These are phyloP conservation scores for Rhodotorula sp. DNA, from an alignment of 1,284 basidiomycete species.

Conservation along the genomic window DNA sequence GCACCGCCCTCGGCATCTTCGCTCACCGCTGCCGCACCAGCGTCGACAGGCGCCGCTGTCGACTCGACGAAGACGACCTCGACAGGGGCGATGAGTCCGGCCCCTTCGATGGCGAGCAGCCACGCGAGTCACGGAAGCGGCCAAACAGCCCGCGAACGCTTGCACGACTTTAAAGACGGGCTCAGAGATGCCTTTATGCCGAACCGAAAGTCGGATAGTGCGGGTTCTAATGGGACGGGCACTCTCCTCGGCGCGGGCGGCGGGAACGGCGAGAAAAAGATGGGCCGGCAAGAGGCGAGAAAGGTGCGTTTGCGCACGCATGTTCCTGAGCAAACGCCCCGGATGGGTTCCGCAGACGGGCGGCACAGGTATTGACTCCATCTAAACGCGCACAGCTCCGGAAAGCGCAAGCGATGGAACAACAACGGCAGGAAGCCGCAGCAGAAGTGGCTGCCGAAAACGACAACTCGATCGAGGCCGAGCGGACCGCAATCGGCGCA, in stretches of 20 bases:
- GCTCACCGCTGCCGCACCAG: not conserved
- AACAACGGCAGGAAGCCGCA: conserved; percentile 34
- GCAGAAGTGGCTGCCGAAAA: conserved; percentile 34
- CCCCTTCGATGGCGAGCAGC: not conserved
- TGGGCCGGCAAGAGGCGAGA: conserved; percentile 30
- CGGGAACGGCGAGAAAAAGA: conserved; percentile 16
- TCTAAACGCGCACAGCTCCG: conserved; percentile 13
- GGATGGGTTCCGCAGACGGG: not conserved
- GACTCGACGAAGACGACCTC: not conserved
- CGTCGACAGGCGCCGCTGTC: not conserved
- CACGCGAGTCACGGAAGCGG: conserved; percentile 4
- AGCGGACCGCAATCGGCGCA: conserved; percentile 33
- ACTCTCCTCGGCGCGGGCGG: not conserved
- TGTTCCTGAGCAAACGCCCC: too few species aligned
- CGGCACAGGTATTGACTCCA: too few species aligned
- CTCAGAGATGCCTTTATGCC: conserved; percentile 28
- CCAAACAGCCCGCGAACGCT: conserved; percentile 11
- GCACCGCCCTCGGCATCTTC: not conserved
- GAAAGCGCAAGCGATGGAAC: conserved; percentile 31
- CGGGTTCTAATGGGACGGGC: not conserved
- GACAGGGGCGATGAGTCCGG: conserved; percentile 2
- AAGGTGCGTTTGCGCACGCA: conserved; percentile 19
- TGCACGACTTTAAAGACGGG: conserved; percentile 34
- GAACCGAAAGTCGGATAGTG: conserved; percentile 10
- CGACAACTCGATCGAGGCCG: conserved; percentile 38